Conservation (phyloP, 805 yeast genomes). For the Yamadazyma sp. region DNA sequence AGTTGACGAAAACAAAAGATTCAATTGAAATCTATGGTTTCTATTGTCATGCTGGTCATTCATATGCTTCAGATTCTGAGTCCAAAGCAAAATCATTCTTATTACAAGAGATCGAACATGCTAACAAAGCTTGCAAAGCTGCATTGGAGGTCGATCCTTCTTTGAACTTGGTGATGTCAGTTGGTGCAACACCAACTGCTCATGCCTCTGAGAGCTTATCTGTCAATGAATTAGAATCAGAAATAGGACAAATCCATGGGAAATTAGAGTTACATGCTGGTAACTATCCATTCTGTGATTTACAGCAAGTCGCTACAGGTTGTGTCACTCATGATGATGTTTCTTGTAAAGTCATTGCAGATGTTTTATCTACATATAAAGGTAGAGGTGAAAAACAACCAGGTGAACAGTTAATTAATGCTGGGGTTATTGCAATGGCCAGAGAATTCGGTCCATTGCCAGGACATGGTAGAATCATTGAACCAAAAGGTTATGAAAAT, state of each 20-base stretch:
- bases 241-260: slow-evolving; percentile 6
- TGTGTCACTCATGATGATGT: slow-evolving; percentile 61
- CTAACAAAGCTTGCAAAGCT: slow-evolving; percentile 48
- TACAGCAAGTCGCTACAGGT: slow-evolving; percentile 74
- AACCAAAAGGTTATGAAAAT: slow-evolving; percentile 41
- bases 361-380: slow-evolving; percentile 55
- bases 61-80: slow-evolving; percentile 49
- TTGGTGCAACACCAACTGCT: slow-evolving; percentile 82
- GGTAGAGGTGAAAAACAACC: slow-evolving; percentile 47
- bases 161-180: slow-evolving; percentile 51
- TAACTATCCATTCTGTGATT: slow-evolving; percentile 67
- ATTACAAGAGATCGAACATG: slow-evolving; percentile 56
- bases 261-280: slow-evolving; percentile 74
- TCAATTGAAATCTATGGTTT: slow-evolving; percentile 57
- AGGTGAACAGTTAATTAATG: slow-evolving; percentile 64
- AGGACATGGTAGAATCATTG: slow-evolving; percentile 54
- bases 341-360: slow-evolving; percentile 57
- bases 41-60: slow-evolving; percentile 79
- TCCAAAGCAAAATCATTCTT: slow-evolving; percentile 48
- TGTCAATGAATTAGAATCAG: slow-evolving; percentile 20
- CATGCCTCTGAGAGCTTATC: slow-evolving; percentile 47
- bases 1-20: slow-evolving; percentile 22
- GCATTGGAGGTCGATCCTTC: slow-evolving; percentile 34
- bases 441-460: slow-evolving; percentile 60
- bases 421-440: slow-evolving; percentile 70